Percentiles rank a stretch among this genome's conserved stretches.
These are phyloP conservation scores for Epichloe uncinata DNA, from an alignment of 2,329 filamentous ascomycete species.

Conservation along the genomic window DNA sequence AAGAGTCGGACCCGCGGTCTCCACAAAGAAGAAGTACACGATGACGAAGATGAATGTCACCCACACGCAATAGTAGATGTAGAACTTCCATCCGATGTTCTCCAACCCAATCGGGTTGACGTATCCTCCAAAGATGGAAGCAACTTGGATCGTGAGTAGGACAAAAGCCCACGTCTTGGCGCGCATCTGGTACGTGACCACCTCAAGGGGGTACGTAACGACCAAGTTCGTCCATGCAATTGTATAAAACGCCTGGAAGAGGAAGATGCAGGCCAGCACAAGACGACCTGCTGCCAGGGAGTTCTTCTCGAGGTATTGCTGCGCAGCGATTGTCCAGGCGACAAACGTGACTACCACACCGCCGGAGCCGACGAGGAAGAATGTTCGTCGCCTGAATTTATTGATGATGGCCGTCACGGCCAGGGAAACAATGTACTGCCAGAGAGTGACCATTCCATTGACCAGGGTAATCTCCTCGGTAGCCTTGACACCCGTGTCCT, in stretches of 20 bases:
- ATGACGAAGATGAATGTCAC: conserved; percentile 22
- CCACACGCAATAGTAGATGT: conserved; percentile 29
- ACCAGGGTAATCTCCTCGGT: conserved; percentile 27
- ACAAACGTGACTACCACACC: conserved; percentile 26
- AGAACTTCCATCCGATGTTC: conserved; percentile 26
- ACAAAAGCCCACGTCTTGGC: conserved; percentile 29
- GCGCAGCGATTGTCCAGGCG: conserved; percentile 25
- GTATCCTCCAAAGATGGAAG: conserved; percentile 25
- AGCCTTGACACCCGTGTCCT: conserved; percentile 23
- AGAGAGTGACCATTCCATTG: conserved; percentile 28
- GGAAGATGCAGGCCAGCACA: conserved; percentile 28
- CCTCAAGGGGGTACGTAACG: conserved; percentile 29
- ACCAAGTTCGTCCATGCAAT: conserved; percentile 30
- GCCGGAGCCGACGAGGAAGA: conserved; percentile 25
- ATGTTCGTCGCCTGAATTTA: conserved; percentile 22
- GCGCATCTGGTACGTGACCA: conserved; percentile 28
- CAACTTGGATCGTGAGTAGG: conserved; percentile 24
- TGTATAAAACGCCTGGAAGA: conserved; percentile 28
- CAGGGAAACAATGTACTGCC: conserved; percentile 29
- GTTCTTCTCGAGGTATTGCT: conserved; percentile 21
- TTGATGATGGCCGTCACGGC: conserved; percentile 23
- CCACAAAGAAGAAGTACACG: conserved; percentile 28
- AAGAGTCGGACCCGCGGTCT: conserved; percentile 23
- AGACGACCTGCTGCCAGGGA: conserved; percentile 19
- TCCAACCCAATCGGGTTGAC: conserved; percentile 26